Evolutionary conservation across 768 basidiomycete species (phyloP).

Genomic region (Lactifluus hygrophoroides): DNA sequence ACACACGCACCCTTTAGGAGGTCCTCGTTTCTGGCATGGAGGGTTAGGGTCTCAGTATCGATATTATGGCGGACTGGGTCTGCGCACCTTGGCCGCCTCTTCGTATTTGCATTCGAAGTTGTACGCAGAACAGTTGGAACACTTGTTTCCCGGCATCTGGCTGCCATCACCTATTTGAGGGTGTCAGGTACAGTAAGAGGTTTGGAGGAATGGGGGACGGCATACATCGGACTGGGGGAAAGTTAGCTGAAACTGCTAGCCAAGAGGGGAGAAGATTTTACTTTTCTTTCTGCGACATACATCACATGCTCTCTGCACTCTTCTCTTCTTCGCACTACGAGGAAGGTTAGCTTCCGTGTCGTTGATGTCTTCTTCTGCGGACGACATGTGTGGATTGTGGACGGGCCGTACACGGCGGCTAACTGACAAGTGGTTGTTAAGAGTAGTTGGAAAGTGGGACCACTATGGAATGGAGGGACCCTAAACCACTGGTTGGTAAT

Average conservation of each 20-base stretch:
- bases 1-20: slow-evolving; percentile 47
- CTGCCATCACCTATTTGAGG: slow-evolving; percentile 52
- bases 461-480: background rate
- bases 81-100: slow-evolving; percentile 55
- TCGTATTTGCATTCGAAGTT: slow-evolving; percentile 58
- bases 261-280: slow-evolving; percentile 28
- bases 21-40: slow-evolving; percentile 39
- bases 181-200: background rate
- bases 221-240: slow-evolving; percentile 54
- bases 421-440: background rate
- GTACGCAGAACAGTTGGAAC: slow-evolving; percentile 54
- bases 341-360: slow-evolving; percentile 32
- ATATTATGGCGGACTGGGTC: background rate
- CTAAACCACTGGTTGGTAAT: slow-evolving; percentile 3
- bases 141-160: slow-evolving; percentile 52
- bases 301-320: slow-evolving; percentile 75
- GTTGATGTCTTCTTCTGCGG: slow-evolving; percentile 55
- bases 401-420: background rate
- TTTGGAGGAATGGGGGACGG: background rate
- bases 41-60: background rate
- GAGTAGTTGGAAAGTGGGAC: background rate
- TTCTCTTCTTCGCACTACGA: slow-evolving; percentile 52
- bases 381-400: slow-evolving; percentile 39
- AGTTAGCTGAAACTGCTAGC: slow-evolving; percentile 1
- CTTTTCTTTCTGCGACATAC: slow-evolving; percentile 80